A percentile compares a stretch with the other conserved stretches of the same genome.
phyloP scores from a whole-genome alignment of 352 stramenopile species.

The Phytopythium helicoides region DNA sequence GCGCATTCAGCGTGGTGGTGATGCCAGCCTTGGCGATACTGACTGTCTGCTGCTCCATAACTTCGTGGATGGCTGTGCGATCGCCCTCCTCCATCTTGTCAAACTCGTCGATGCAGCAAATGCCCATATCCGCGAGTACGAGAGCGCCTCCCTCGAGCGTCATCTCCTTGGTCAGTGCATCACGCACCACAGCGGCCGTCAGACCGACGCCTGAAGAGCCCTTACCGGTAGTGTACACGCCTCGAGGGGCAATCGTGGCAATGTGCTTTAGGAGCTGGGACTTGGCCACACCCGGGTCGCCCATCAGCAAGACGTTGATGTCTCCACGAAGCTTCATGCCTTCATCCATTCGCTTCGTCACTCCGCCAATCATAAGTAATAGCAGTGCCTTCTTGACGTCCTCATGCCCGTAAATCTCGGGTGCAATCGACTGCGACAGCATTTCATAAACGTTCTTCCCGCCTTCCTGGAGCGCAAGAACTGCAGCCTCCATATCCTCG shows the following conservation, averaged over 20 bases:
- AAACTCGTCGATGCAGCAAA: constrained; percentile 99
- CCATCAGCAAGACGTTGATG: constrained; percentile 99
- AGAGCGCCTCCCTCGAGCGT: constrained; percentile 93
- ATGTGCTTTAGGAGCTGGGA: constrained; percentile 99
- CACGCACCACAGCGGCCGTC: constrained; percentile 96
- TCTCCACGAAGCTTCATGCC: constrained; percentile 98
- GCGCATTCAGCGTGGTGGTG: constrained; percentile 96
- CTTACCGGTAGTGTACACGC: constrained; percentile 99
- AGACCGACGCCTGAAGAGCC: constrained; percentile 98
- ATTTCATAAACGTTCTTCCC: constrained; percentile 88
- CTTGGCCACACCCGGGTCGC: constrained; percentile 98
- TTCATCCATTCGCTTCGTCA: constrained; percentile 88
- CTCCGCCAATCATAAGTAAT: constrained; percentile 95
- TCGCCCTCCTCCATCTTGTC: constrained; percentile 99
- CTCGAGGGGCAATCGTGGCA: constrained; percentile 92
- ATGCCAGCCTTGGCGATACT: constrained; percentile 99
- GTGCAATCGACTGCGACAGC: constrained; percentile 95
- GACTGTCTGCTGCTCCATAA: constrained; percentile 99
- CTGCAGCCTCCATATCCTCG: constrained; percentile 78
- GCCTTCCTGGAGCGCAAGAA: constrained; percentile 68
- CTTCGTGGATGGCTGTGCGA: constrained; percentile 98
- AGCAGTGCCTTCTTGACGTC: constrained; percentile 99
- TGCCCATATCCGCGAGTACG: constrained; percentile 98
- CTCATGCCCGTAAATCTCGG: constrained; percentile 99
- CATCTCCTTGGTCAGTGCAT: constrained; percentile 94